These are phyloP conservation scores for Oryza meyeriana DNA, from an alignment of 176 grass and related monocot species.

Conservation along the genomic window DNA sequence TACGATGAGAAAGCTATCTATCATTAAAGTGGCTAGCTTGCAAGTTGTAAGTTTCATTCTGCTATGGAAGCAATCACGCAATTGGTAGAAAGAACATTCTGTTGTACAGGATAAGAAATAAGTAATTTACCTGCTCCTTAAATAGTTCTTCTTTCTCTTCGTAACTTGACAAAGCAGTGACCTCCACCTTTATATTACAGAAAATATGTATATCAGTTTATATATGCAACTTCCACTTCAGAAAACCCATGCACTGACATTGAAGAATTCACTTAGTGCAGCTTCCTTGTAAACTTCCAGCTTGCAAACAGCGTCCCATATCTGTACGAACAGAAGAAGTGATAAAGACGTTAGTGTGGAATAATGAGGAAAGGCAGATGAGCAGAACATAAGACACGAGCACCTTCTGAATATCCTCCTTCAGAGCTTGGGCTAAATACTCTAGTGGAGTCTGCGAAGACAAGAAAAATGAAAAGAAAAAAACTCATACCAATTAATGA, in stretches of 20 bases:
- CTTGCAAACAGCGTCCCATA: slow-evolving; percentile 82
- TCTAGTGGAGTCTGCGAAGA: slow-evolving; percentile 71
- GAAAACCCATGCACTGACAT: slow-evolving; percentile 55
- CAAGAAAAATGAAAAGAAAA: slow-evolving; percentile 19
- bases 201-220: slow-evolving; percentile 30
- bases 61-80: background rate
- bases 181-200: slow-evolving; percentile 73
- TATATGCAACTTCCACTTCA: slow-evolving; percentile 10
- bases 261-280: slow-evolving; percentile 82
- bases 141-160: slow-evolving; percentile 91
- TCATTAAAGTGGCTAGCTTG: background rate
- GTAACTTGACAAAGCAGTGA: slow-evolving; percentile 79
- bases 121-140: slow-evolving; percentile 61
- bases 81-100: background rate
- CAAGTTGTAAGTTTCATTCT: background rate
- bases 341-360: background rate
- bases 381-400: slow-evolving; percentile 7
- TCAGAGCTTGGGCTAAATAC: slow-evolving; percentile 61
- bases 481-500: slow-evolving; percentile 23
- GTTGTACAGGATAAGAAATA: background rate
- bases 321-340: slow-evolving; percentile 46
- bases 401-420: slow-evolving; percentile 90
- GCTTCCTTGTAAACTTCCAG: slow-evolving; percentile 79
- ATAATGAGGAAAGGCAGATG: slow-evolving; percentile 19
- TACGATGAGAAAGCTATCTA: background rate